Evolutionary conservation across 2,329 filamentous ascomycete genomes (phyloP).

Genomic region (Bipolaris cookei): DNA sequence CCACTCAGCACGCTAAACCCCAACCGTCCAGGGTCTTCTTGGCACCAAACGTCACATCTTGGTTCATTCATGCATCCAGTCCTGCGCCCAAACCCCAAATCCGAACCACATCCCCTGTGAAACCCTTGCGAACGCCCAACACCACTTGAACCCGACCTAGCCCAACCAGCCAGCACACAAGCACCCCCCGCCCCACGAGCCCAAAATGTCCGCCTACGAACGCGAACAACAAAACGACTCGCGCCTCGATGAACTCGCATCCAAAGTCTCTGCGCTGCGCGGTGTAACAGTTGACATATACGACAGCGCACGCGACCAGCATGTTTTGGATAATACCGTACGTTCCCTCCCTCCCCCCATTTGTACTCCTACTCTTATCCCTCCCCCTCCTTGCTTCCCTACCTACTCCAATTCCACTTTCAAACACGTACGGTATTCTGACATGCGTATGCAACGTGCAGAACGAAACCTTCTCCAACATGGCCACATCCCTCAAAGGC

Average conservation of each 20-base stretch:
- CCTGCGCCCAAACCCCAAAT: not conserved
- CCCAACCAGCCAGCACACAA: not conserved
- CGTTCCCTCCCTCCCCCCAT: conserved; percentile 44
- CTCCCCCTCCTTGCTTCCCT: no score
- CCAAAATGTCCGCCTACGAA: conserved; percentile 65
- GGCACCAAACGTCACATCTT: conserved; percentile 19
- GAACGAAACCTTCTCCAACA: conserved; percentile 89
- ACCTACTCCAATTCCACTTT: not conserved
- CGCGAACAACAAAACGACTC: conserved; percentile 87
- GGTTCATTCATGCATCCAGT: not conserved
- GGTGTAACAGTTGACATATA: conserved; percentile 98
- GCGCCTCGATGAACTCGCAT: conserved; percentile 86
- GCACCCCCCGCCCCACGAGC: not conserved
- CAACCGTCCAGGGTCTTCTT: conserved; percentile 16
- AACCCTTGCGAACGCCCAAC: no score
- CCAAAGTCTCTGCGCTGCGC: conserved; percentile 89
- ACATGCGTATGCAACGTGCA: conserved; percentile 52
- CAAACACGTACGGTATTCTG: no score
- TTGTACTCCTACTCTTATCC: not conserved
- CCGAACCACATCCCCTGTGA: not conserved
- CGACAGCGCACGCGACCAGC: conserved; percentile 88
- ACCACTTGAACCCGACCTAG: no score
- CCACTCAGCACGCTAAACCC: conserved; percentile 8
- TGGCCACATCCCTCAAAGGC: conserved; percentile 81
- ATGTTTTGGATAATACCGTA: conserved; percentile 89